Percentiles rank a stretch among this genome's conserved stretches.
phyloP scores from a whole-genome alignment of 257 asterid species.

The Cruciata laevipes region DNA sequence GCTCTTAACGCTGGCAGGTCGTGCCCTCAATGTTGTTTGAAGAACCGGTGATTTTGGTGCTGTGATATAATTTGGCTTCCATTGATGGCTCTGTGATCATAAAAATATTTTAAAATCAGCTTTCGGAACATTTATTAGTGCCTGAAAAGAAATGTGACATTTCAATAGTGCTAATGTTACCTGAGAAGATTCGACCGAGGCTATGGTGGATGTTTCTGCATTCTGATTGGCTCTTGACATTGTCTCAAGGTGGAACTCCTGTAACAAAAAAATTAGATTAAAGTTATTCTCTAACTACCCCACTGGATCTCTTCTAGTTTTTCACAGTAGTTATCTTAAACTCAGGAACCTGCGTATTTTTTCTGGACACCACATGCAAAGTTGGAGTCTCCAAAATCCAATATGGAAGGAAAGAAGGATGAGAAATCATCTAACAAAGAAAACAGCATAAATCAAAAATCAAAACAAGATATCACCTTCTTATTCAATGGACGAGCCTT shows the following conservation, averaged over 20 bases:
- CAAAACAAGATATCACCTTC: conserved; percentile 38
- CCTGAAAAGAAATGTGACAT: not conserved
- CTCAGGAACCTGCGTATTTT: conserved; percentile 68
- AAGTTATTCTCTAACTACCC: not conserved
- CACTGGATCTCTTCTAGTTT: not conserved
- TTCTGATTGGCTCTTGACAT: conserved; percentile 74
- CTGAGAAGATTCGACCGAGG: conserved; percentile 54
- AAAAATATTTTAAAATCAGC: not conserved
- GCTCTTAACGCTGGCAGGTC: conserved; percentile 66
- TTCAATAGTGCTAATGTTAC: conserved; percentile 2
- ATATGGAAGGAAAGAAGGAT: not conserved
- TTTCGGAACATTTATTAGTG: not conserved
- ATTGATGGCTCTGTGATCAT: conserved; percentile 48
- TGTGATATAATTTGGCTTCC: conserved; percentile 59
- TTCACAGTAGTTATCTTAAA: conserved; percentile 49
- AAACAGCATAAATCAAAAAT: not conserved
- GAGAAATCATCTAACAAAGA: not conserved
- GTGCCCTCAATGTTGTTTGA: conserved; percentile 74
- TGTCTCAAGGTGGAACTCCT: conserved; percentile 92
- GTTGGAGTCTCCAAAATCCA: conserved; percentile 69
- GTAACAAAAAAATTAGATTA: conserved; percentile 18
- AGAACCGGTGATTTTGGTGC: conserved; percentile 84
- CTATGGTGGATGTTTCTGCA: conserved; percentile 61
- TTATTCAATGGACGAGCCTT: conserved; percentile 84
- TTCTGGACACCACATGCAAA: conserved; percentile 53